Evolutionary conservation across 2,329 filamentous ascomycete species (phyloP).

Genomic region (Colletotrichum sp.): DNA sequence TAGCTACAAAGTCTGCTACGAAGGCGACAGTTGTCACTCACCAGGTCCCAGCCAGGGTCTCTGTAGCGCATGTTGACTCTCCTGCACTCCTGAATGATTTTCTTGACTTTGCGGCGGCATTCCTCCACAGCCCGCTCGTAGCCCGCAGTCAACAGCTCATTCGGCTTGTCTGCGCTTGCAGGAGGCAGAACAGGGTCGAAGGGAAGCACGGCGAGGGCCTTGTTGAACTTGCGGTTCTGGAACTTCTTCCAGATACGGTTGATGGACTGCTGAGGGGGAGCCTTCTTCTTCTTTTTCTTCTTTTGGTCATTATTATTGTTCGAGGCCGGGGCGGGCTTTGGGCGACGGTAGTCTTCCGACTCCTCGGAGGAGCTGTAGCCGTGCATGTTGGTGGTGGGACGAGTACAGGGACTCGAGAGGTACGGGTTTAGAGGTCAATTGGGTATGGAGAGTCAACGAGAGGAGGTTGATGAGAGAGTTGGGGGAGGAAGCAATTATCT

Average conservation of each 20-base stretch:
- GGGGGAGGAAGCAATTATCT: not conserved
- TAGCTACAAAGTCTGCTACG: not conserved
- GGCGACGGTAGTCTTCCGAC: conserved; percentile 50
- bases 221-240: conserved; percentile 64
- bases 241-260: conserved; percentile 71
- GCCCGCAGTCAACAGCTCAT: conserved; percentile 64
- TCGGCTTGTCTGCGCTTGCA: conserved; percentile 56
- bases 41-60: conserved; percentile 66
- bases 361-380: conserved; percentile 57
- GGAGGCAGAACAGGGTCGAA: conserved; percentile 64
- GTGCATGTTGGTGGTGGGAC: conserved; percentile 34
- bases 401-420: not conserved
- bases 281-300: conserved; percentile 62
- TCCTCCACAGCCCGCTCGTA: conserved; percentile 70
- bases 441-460: not conserved
- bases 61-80: conserved; percentile 82
- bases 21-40: conserved; percentile 37
- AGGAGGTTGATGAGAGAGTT: not conserved
- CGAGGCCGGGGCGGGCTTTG: conserved; percentile 36
- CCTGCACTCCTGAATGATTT: conserved; percentile 69
- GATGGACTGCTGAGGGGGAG: conserved; percentile 70
- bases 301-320: conserved; percentile 45
- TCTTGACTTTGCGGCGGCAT: conserved; percentile 66
- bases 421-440: not conserved
- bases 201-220: conserved; percentile 69